Conservation (phyloP, 164 flowering plant genomes). For the Amborella trichopoda region DNA sequence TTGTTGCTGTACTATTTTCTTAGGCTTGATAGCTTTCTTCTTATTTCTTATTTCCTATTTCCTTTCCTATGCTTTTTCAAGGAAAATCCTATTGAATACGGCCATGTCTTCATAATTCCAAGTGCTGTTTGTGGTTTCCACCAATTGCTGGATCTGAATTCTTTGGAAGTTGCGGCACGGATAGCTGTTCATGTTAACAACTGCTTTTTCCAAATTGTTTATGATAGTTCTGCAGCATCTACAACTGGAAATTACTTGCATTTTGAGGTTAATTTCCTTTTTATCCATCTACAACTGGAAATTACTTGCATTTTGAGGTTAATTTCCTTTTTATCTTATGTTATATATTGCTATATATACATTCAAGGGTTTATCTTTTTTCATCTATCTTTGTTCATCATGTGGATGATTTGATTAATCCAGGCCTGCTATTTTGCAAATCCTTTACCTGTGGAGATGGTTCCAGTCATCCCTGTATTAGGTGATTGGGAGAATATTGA, state of each 20-base stretch:
- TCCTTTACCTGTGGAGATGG: constrained; percentile 22
- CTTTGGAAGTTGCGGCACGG: constrained; percentile 14
- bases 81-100: constrained; percentile 25
- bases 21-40: neutral
- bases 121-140: constrained; percentile 1
- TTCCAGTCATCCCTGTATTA: constrained; percentile 8
- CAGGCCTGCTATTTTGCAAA: constrained; percentile 24
- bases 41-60: too few relatives aligned
- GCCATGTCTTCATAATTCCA: constrained; percentile 24
- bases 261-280: too few relatives aligned
- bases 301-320: too few relatives aligned
- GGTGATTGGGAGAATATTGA: constrained; percentile 6
- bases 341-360: too few relatives aligned
- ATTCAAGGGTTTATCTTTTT: too few relatives aligned
- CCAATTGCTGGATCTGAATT: constrained; percentile 10
- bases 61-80: constrained; percentile 6
- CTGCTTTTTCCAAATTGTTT: constrained; percentile 15
- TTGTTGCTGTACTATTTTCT: neutral
- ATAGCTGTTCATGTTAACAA: constrained; percentile 19
- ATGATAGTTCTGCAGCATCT: constrained; percentile 9
- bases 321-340: too few relatives aligned
- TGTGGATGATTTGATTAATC: too few relatives aligned
- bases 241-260: too few relatives aligned
- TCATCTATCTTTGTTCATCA: too few relatives aligned
- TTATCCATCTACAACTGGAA: too few relatives aligned